A percentile compares a stretch with the other conserved stretches of the same genome.
Conservation (phyloP, 148 eudicot species). For the Rhododendron ovatum region DNA sequence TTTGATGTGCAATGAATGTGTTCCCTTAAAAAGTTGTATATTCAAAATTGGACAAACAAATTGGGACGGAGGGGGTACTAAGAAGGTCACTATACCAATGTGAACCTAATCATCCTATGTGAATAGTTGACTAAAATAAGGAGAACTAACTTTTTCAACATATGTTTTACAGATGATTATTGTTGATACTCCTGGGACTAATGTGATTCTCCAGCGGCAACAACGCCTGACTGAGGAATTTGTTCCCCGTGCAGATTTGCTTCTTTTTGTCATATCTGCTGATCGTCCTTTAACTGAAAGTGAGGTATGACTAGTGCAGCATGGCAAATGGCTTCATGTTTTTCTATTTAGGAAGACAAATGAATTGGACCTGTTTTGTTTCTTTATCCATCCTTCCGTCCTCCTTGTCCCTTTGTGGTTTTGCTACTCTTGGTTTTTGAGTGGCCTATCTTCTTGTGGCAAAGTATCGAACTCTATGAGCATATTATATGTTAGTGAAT, state of each 20-base stretch:
- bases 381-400: not conserved
- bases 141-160: not conserved
- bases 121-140: not conserved
- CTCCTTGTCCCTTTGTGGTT: not conserved
- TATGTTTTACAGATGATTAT: conserved; percentile 63
- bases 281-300: conserved; percentile 98
- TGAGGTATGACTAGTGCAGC: conserved; percentile 52
- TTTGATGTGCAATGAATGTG: not conserved
- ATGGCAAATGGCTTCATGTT: not conserved
- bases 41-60: not conserved
- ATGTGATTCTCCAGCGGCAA: conserved; percentile 97
- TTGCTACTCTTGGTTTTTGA: not conserved
- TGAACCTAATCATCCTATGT: not conserved
- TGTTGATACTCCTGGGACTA: conserved; percentile 98
- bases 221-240: conserved; percentile 96
- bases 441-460: not conserved
- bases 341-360: not conserved
- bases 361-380: not conserved
- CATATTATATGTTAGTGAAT: not conserved
- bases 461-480: not conserved
- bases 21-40: not conserved
- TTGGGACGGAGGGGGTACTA: not conserved
- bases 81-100: not conserved
- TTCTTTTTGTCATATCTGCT: conserved; percentile 93
- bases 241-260: conserved; percentile 93